Evolutionary conservation across 345 rosid genomes (phyloP), one percentile per base, ranked within the genome.

Genomic region (Eucalyptus curtisii): DNA sequence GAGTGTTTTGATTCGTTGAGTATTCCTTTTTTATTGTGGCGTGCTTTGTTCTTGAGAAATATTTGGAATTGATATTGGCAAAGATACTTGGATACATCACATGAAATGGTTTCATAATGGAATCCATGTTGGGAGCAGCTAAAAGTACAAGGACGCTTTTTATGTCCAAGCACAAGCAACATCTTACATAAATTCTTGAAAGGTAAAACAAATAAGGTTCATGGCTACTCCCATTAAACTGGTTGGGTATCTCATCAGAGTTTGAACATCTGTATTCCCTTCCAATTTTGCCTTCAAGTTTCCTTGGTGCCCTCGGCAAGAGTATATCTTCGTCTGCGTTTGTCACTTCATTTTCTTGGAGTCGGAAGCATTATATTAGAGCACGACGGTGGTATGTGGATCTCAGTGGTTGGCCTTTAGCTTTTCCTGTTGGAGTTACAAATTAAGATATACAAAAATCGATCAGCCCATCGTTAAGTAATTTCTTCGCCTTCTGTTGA

Each of bases 1-100:
- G 61, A 24, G 2, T 10, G 1, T 55, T 55, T 2, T 55, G 3
- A 24, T 10, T 55, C 3, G 0, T 24, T 24, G 1, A 24, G 61
- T 24, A 57, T 22, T 57, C 30, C 61, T 57, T 10, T 55, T 57
- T 24, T 57, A 57, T 1, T 4, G 1, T 2, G 13, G 30, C 30
- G 2, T 57, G 61, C 61, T 57, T 57, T 57, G 61, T 57, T 57
- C 61, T 57, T 57, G 3, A 24, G 3, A 57, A 3, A 57, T 10
- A 57, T 57, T 57, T 1, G 61, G 30, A 57, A 57, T 57, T 24
- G 61, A 57, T 24, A 57, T 57, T 24, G 30, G 61, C 13, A 1
- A 2, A 57, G 61, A 24, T 57, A 30, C 1, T 57, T 10, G 30
- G 30, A 57, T 24, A 10, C 13, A 57, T 57, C 13, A 2, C 10